Conservation (phyloP, 225 moss, liverwort and hornwort genomes). For the Anthoceros angustus region DNA sequence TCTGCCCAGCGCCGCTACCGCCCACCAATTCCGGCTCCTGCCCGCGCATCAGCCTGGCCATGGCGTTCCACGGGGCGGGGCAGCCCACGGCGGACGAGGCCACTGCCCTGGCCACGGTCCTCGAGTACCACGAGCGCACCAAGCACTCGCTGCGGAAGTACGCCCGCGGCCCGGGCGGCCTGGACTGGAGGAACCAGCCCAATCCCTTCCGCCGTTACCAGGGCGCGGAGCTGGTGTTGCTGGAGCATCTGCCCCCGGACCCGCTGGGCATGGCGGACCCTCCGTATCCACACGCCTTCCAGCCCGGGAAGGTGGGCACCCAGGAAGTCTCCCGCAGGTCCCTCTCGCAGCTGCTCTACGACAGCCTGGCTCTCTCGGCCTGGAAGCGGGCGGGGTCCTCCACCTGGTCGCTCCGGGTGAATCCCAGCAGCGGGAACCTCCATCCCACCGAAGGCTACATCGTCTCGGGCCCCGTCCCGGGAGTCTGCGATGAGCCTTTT, state of each 20-base stretch:
- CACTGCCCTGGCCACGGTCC: conserved; percentile 11
- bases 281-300: conserved; percentile 11
- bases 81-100: conserved; percentile 4
- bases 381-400: conserved; percentile 64
- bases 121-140: conserved; percentile 60
- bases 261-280: conserved; percentile 8
- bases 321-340: conserved; percentile 14
- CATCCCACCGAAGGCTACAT: conserved; percentile 77
- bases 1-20: background rate
- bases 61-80: background rate
- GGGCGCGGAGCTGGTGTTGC: conserved; percentile 31
- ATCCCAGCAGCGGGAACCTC: conserved; percentile 77
- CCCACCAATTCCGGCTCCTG: background rate
- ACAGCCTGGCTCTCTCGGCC: conserved; percentile 66
- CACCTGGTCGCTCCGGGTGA: conserved; percentile 70
- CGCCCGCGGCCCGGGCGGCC: conserved; percentile 51
- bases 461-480: conserved; percentile 41
- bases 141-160: conserved; percentile 48
- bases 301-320: conserved; percentile 19
- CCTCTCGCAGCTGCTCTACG: conserved; percentile 49
- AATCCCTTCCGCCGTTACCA: conserved; percentile 60
- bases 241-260: conserved; percentile 29
- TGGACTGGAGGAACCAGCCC: conserved; percentile 69
- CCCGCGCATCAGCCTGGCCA: background rate
- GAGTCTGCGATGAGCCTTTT: conserved; percentile 39